Percentiles rank a stretch among this genome's conserved stretches.
These are phyloP conservation scores for Talaromyces ruber DNA, from an alignment of 495 filamentous ascomycete species.

Conservation along the genomic window DNA sequence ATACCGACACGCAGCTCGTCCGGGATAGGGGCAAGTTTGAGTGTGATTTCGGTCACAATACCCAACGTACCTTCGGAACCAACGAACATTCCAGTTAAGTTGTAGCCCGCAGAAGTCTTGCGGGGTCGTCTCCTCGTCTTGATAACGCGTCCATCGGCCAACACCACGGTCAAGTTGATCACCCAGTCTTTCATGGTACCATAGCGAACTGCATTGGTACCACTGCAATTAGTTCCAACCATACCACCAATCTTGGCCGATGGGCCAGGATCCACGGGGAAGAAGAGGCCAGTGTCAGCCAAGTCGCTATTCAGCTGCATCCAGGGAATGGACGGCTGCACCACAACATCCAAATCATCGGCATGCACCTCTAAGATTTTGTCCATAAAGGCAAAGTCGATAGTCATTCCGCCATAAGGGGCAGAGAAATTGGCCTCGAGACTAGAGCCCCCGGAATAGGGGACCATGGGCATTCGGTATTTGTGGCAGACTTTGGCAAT, in stretches of 20 bases:
- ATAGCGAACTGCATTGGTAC: slow-evolving; percentile 89
- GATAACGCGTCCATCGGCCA: slow-evolving; percentile 86
- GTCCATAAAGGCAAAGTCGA: slow-evolving; percentile 86
- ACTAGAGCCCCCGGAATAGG: slow-evolving; percentile 80
- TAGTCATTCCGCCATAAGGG: slow-evolving; percentile 74
- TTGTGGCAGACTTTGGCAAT: slow-evolving; percentile 77
- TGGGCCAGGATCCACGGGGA: slow-evolving; percentile 74
- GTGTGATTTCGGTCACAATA: slow-evolving; percentile 75
- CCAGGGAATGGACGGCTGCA: slow-evolving; percentile 88
- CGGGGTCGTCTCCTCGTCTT: slow-evolving; percentile 57
- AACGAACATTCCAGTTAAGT: slow-evolving; percentile 76
- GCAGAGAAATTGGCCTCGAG: slow-evolving; percentile 86
- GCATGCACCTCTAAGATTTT: slow-evolving; percentile 69
- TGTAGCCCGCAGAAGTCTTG: slow-evolving; percentile 83
- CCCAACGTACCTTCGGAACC: slow-evolving; percentile 92
- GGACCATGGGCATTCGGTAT: slow-evolving; percentile 74
- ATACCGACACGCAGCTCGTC: slow-evolving; percentile 75
- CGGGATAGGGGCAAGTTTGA: slow-evolving; percentile 77
- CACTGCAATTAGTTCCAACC: slow-evolving; percentile 89
- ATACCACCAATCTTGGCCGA: slow-evolving; percentile 84
- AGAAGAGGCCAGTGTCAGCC: slow-evolving; percentile 70
- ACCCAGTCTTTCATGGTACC: slow-evolving; percentile 98
- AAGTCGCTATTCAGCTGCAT: slow-evolving; percentile 79
- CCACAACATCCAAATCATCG: slow-evolving; percentile 85
- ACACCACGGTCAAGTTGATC: slow-evolving; percentile 77